Percentiles rank a stretch among this genome's conserved stretches.
Conservation (phyloP, 2,329 filamentous ascomycete genomes). For the Diaporthe citrichinensis region DNA sequence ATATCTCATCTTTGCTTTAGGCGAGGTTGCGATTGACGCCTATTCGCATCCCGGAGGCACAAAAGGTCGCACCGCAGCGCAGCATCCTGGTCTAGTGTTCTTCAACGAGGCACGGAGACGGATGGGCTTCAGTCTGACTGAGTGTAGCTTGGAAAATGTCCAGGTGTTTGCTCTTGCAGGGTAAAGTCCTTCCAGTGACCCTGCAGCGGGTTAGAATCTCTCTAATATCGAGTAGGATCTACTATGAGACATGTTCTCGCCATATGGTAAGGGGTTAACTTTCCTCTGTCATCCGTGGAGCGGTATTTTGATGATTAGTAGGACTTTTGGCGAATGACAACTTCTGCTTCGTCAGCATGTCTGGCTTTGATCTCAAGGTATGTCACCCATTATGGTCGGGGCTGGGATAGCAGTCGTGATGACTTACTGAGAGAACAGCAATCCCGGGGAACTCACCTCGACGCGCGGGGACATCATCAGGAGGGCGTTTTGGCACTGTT, state of each 20-base stretch:
- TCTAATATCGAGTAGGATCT: constrained; percentile 56
- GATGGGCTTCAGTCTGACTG: constrained; percentile 69
- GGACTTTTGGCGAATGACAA: constrained; percentile 73
- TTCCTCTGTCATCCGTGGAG: not conserved
- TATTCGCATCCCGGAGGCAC: constrained; percentile 65
- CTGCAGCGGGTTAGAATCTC: not conserved
- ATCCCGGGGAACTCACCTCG: constrained; percentile 61
- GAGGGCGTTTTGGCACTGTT: constrained; percentile 70
- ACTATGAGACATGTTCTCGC: constrained; percentile 66
- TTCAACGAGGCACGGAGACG: constrained; percentile 74
- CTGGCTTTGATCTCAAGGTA: constrained; percentile 70
- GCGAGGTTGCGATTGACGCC: constrained; percentile 69
- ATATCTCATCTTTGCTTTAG: constrained; percentile 71
- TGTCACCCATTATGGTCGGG: not conserved
- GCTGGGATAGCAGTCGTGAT: not conserved
- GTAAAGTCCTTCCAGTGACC: constrained; percentile 52
- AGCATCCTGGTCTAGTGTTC: constrained; percentile 69
- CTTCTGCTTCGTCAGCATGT: constrained; percentile 69
- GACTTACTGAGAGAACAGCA: constrained; percentile 46
- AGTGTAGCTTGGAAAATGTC: constrained; percentile 70
- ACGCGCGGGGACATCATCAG: constrained; percentile 65
- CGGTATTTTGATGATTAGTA: constrained; percentile 47
- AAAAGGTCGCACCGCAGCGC: constrained; percentile 62
- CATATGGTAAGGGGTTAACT: constrained; percentile 59
- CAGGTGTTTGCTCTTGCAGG: constrained; percentile 71